Conservation (phyloP, 129 eudicot genomes). For the Erigeron canadensis region DNA sequence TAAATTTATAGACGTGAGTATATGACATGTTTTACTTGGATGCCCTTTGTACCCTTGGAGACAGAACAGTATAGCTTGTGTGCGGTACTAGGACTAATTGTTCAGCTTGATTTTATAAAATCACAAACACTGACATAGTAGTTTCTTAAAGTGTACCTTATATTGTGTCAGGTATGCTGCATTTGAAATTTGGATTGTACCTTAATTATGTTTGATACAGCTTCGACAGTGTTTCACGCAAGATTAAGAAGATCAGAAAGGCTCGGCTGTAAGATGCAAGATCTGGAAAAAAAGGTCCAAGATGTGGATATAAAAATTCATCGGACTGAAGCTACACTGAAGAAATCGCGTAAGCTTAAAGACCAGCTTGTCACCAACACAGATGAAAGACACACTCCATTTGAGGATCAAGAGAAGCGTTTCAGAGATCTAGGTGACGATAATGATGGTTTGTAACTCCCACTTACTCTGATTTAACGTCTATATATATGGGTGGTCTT, state of each 20-base stretch:
- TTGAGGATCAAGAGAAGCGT: constrained; percentile 46
- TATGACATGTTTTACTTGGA: too few species aligned
- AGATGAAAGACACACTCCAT: constrained; percentile 61
- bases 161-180: not conserved
- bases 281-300: constrained; percentile 54
- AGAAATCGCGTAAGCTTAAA: constrained; percentile 48
- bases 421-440: constrained; percentile 56
- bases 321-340: constrained; percentile 54
- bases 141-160: not conserved
- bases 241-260: constrained; percentile 81
- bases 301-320: constrained; percentile 64
- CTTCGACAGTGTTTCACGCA: constrained; percentile 72
- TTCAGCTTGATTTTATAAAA: not conserved
- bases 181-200: not conserved
- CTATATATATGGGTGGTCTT: not conserved
- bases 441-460: constrained; percentile 55
- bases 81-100: not conserved
- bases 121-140: not conserved
- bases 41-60: too few species aligned
- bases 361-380: constrained; percentile 49
- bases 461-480: not conserved
- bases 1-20: too few species aligned
- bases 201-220: constrained; percentile 32
- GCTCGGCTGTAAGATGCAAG: constrained; percentile 58
- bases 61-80: too few species aligned